Evolutionary conservation across 78 protist species (phyloP).

Genomic region (Isochrysis galbana): DNA sequence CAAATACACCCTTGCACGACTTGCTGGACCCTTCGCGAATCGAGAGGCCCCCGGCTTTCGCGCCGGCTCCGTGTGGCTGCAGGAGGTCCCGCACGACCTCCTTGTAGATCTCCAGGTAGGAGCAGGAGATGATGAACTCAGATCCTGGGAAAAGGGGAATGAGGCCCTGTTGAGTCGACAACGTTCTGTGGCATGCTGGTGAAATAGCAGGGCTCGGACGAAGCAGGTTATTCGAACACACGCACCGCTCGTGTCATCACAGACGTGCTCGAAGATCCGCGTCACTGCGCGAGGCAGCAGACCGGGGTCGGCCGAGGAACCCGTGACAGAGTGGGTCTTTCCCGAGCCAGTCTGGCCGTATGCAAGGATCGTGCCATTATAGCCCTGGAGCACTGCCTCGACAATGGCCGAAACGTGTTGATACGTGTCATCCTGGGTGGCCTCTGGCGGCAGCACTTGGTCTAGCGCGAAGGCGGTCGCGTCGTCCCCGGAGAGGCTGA

Average conservation of each 20-base stretch:
- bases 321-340: conserved; percentile 5
- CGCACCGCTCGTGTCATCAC: neutral
- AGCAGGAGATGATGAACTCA: neutral
- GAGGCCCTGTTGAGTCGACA: too few relatives aligned
- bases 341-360: conserved; percentile 29
- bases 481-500: neutral
- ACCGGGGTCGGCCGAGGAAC: neutral
- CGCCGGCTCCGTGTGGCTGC: neutral
- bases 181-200: too few relatives aligned
- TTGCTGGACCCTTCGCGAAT: neutral
- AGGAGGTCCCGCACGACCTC: conserved; percentile 11
- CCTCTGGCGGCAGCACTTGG: neutral
- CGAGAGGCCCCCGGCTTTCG: neutral
- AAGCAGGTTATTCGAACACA: too few relatives aligned
- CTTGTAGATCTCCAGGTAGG: conserved; percentile 8
- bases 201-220: too few relatives aligned
- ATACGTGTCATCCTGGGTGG: neutral
- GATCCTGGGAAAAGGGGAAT: too few relatives aligned
- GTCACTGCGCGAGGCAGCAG: neutral
- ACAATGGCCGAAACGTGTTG: neutral
- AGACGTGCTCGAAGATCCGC: neutral
- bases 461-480: neutral
- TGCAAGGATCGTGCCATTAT: conserved; percentile 21
- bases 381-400: conserved; percentile 25
- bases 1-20: neutral